phyloP scores from a whole-genome alignment of 2,329 filamentous ascomycete genomes.

The Plenodomus lindquistii region DNA sequence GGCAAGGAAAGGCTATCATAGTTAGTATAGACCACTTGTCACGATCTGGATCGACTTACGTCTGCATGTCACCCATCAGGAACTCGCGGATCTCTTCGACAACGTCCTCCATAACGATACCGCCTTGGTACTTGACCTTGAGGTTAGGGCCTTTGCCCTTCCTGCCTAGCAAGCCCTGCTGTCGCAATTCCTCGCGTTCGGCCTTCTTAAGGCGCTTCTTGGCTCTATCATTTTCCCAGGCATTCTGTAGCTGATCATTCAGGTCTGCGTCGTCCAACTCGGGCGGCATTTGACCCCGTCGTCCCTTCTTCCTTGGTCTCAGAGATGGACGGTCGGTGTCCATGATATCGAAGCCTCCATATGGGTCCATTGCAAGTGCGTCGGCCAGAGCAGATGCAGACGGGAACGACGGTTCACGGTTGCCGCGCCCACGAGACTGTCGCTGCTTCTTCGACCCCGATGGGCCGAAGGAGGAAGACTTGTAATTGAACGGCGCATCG shows the following conservation, averaged over 20 bases:
- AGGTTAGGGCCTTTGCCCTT: slow-evolving; percentile 54
- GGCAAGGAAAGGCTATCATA: slow-evolving; percentile 69
- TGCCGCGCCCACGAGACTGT: slow-evolving; percentile 17
- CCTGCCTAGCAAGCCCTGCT: slow-evolving; percentile 49
- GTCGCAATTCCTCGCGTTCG: slow-evolving; percentile 52
- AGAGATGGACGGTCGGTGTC: slow-evolving; percentile 75
- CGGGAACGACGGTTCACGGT: slow-evolving; percentile 49
- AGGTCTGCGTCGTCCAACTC: slow-evolving; percentile 52
- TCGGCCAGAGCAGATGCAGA: slow-evolving; percentile 61
- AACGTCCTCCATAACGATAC: slow-evolving; percentile 72
- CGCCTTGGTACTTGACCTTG: slow-evolving; percentile 70
- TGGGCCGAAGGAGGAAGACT: slow-evolving; percentile 15
- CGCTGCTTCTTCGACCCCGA: slow-evolving; percentile 33
- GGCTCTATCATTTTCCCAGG: slow-evolving; percentile 50
- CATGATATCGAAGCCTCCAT: slow-evolving; percentile 81
- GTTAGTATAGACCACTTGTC: background rate
- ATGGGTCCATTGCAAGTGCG: slow-evolving; percentile 60
- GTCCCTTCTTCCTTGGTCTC: slow-evolving; percentile 66
- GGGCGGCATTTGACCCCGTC: slow-evolving; percentile 56
- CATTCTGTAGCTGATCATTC: slow-evolving; percentile 42
- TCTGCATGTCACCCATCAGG: slow-evolving; percentile 64
- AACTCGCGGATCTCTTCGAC: slow-evolving; percentile 74
- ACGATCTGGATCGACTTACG: slow-evolving; percentile 53
- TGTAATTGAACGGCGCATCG: slow-evolving; percentile 33
- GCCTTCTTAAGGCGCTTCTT: slow-evolving; percentile 54